Base-by-base conservation (phyloP, 192 early-diverging fungal genomes). In the Pilaira anomala region DNA sequence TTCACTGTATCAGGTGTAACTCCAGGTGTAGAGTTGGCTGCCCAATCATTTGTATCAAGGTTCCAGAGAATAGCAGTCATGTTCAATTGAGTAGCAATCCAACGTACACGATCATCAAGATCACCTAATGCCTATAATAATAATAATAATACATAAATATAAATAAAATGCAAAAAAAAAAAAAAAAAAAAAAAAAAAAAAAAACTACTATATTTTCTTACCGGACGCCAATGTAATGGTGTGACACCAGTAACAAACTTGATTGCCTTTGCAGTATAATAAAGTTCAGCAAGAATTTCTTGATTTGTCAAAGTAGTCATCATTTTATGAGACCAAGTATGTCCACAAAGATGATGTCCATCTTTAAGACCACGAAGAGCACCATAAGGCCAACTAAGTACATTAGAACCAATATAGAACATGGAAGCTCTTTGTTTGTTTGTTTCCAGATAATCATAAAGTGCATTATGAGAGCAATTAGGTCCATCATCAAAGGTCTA, bases 401-500 rank as follows among this genome's bases (percentile, higher is more conserved):
- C 84, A 60, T 85, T 84, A 48, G 76, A 72, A 51, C 85, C 85
- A 63, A 86, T 84, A 46, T 81, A 68, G 71, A 87, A 88, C 67
- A 89, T 81, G 11, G 87, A 83, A 3, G 82, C 77, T 40, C 81
- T 84, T 39, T 81, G 59, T 12, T 78, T 77, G 28, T 80, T 49
- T 11, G 68, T 25, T 13, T 68, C 54, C 33, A 89, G 62, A 40
- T 71, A 76, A 39, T 77, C 65, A 29, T 83, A 69, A 33, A 87
- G 59, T 3, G 72, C 69, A 16, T 69, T 65, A 30, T 77, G 75
- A 24, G 74, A 79, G 8, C 62, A 57, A 21, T 77, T 80, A 14
- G 86, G 86, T 4, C 87, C 87, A 75, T 88, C 87, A 71, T 88
- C 87, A 60, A 83, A 88, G 9, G 84, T 83, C 52, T 62, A 49